phyloP scores from a whole-genome alignment of 2,329 filamentous ascomycete species.

The Sclerotinia subarctica region DNA sequence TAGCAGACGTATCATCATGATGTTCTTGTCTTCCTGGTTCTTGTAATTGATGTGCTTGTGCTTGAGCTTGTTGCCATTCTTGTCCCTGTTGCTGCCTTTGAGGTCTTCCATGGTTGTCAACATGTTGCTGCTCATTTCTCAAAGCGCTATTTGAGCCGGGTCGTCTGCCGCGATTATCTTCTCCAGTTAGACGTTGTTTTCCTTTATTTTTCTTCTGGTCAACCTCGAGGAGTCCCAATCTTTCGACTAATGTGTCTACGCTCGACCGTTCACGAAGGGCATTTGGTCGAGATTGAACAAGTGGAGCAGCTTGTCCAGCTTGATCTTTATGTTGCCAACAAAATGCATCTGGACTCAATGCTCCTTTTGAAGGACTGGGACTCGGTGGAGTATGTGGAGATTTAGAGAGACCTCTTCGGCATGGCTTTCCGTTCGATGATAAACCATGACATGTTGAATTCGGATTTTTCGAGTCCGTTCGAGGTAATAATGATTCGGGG shows the following conservation, averaged over 20 bases:
- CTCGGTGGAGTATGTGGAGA: constrained; percentile 33
- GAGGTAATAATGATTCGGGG: constrained; percentile 74
- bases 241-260: constrained; percentile 80
- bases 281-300: constrained; percentile 28
- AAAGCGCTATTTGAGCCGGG: constrained; percentile 26
- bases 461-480: constrained; percentile 82
- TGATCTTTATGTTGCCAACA: constrained; percentile 98
- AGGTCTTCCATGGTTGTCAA: not conserved
- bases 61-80: constrained; percentile 6
- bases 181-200: constrained; percentile 28
- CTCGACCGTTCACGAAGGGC: constrained; percentile 59
- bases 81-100: constrained; percentile 19
- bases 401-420: constrained; percentile 66
- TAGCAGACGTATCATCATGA: not conserved
- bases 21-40: not conserved
- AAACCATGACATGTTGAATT: constrained; percentile 84
- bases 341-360: constrained; percentile 48
- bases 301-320: constrained; percentile 42
- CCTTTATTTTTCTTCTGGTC: constrained; percentile 26
- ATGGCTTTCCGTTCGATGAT: constrained; percentile 77
- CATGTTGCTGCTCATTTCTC: constrained; percentile 31
- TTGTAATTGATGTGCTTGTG: not conserved
- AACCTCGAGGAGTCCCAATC: constrained; percentile 71
- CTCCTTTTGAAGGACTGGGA: constrained; percentile 30
- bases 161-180: constrained; percentile 18